Conservation (phyloP, 768 basidiomycete species). For the Tulasnella sp. region DNA sequence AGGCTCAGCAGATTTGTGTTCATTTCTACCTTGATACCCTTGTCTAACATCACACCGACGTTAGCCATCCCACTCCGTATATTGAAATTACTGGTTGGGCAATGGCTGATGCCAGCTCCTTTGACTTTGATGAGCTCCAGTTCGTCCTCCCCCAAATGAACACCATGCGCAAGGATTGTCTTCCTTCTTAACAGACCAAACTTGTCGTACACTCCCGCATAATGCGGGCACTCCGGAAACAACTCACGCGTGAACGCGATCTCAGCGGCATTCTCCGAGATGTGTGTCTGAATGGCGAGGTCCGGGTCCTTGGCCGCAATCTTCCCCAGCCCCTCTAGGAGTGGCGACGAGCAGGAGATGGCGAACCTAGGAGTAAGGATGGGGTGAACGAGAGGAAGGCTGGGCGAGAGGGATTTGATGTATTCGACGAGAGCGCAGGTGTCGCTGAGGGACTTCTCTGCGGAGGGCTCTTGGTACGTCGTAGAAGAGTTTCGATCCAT, state of each 20-base stretch:
- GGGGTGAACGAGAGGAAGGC: constrained; percentile 61
- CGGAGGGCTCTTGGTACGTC: constrained; percentile 58
- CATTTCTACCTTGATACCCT: constrained; percentile 78
- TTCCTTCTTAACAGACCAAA: constrained; percentile 63
- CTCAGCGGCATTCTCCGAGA: constrained; percentile 74
- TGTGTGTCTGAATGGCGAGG: constrained; percentile 83
- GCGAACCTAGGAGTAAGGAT: constrained; percentile 95
- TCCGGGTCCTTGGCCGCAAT: constrained; percentile 47
- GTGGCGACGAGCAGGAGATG: constrained; percentile 67
- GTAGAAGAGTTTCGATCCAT: constrained; percentile 67
- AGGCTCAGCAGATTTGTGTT: no score
- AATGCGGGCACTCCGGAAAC: constrained; percentile 54
- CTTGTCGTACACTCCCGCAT: constrained; percentile 73
- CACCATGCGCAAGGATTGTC: constrained; percentile 81
- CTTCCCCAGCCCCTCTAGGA: constrained; percentile 49
- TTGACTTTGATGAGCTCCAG: constrained; percentile 53
- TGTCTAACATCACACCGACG: constrained; percentile 68
- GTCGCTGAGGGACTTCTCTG: constrained; percentile 43
- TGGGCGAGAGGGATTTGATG: constrained; percentile 43
- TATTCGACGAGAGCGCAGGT: constrained; percentile 58
- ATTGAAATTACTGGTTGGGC: constrained; percentile 90
- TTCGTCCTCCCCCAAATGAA: constrained; percentile 66
- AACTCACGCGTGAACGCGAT: constrained; percentile 50
- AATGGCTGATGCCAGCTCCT: constrained; percentile 76
- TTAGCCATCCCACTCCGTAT: constrained; percentile 74